A percentile compares a stretch with the other conserved stretches of the same genome.
phyloP scores from a whole-genome alignment of 805 yeast genomes.

The Candida patagonica region DNA sequence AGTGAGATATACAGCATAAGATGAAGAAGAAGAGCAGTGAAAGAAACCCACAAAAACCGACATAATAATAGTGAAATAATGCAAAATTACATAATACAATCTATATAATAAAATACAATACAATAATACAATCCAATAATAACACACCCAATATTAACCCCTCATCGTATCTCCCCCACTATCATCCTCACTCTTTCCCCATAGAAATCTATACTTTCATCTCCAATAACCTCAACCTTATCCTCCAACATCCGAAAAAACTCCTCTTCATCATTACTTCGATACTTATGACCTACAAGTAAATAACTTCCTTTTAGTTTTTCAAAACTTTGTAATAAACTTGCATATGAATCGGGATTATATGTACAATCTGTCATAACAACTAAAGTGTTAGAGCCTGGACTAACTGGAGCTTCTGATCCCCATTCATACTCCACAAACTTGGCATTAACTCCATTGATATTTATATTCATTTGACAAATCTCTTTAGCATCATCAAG shows the following conservation, averaged over 20 bases:
- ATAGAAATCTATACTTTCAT: conserved; percentile 4
- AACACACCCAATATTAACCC: no score
- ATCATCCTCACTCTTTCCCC: conserved; percentile 10
- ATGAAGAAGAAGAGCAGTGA: no score
- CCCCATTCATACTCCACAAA: conserved; percentile 34
- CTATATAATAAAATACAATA: no score
- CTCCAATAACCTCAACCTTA: background rate
- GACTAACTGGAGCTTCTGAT: conserved; percentile 3
- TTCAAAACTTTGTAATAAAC: conserved; percentile 18
- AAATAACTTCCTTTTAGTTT: conserved; percentile 19
- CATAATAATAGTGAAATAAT: no score
- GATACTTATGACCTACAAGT: conserved; percentile 27
- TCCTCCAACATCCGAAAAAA: conserved; percentile 13
- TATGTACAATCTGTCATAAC: conserved; percentile 36
- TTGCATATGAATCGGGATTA: conserved; percentile 32
- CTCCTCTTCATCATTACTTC: conserved; percentile 18
- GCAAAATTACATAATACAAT: no score
- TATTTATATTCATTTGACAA: conserved; percentile 26
- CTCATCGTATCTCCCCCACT: no score
- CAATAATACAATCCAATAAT: no score
- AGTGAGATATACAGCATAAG: no score
- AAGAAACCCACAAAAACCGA: no score
- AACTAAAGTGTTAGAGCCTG: conserved; percentile 26
- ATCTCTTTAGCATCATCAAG: conserved; percentile 32
- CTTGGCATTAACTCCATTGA: conserved; percentile 17